Percentiles rank a stretch among this genome's conserved stretches.
phyloP scores from a whole-genome alignment of 768 basidiomycete genomes.

The Fomitopsis pulvina region DNA sequence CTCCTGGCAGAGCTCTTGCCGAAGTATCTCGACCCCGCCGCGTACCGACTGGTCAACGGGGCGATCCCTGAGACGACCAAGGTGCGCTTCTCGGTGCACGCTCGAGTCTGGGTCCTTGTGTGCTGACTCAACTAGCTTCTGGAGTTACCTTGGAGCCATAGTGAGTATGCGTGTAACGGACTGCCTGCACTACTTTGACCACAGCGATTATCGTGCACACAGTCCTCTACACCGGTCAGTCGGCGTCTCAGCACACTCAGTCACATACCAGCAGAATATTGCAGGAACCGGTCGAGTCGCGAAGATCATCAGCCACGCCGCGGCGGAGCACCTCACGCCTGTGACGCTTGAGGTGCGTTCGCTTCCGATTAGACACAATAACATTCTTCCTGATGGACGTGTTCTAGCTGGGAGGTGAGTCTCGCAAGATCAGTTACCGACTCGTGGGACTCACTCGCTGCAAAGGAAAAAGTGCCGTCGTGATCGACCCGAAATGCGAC shows the following conservation, averaged over 20 bases:
- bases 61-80: conserved; percentile 57
- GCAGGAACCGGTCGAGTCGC: conserved; percentile 42
- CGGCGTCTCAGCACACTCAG: not conserved
- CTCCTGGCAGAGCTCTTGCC: conserved; percentile 64
- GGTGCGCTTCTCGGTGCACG: conserved; percentile 22
- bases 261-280: too few relatives aligned
- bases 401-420: conserved; percentile 38
- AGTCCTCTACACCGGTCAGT: conserved; percentile 11
- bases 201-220: too few relatives aligned
- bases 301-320: conserved; percentile 61
- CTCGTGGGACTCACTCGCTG: not conserved
- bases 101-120: not conserved
- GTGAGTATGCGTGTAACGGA: conserved; percentile 28
- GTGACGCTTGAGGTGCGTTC: conserved; percentile 47
- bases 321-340: conserved; percentile 75
- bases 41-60: conserved; percentile 65
- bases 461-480: conserved; percentile 56
- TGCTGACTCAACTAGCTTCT: conserved; percentile 43
- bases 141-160: conserved; percentile 63
- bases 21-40: conserved; percentile 64
- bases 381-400: not conserved
- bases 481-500: conserved; percentile 55
- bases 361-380: conserved; percentile 35
- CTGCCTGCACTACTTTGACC: not conserved
- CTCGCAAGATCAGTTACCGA: too few relatives aligned